Conservation (phyloP, 352 stramenopile genomes). For the Pythium brassicae region DNA sequence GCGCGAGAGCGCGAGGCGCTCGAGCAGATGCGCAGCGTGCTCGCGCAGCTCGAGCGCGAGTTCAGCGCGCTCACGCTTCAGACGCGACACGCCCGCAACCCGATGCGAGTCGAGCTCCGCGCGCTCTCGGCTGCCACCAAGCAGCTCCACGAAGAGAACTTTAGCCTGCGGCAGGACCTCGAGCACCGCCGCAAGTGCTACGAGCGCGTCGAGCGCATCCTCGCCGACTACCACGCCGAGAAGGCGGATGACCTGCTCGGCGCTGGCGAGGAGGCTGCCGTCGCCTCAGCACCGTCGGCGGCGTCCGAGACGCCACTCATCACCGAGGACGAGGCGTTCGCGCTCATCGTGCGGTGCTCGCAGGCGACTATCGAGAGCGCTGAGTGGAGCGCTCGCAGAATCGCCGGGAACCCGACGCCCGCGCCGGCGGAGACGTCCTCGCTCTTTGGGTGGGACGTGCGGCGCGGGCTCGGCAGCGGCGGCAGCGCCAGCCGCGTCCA, state of each 20-base stretch:
- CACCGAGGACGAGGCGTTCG: conserved; percentile 21
- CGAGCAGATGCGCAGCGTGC: conserved; percentile 22
- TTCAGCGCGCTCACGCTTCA: conserved; percentile 23
- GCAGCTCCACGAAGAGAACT: conserved; percentile 31
- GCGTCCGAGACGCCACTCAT: conserved; percentile 16
- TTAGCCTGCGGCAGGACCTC: conserved; percentile 32
- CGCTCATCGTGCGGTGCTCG: conserved; percentile 26
- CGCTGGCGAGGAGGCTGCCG: conserved; percentile 1
- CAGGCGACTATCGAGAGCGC: conserved; percentile 19
- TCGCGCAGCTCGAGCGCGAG: conserved; percentile 34
- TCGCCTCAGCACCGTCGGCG: neutral
- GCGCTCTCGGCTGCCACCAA: conserved; percentile 30
- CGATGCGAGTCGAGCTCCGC: conserved; percentile 23
- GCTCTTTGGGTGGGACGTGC: conserved; percentile 36
- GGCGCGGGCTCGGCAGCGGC: conserved; percentile 22
- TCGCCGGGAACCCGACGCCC: neutral
- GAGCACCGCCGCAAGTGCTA: conserved; percentile 28
- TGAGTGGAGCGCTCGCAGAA: conserved; percentile 7
- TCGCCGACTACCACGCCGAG: conserved; percentile 36
- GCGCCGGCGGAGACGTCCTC: conserved; percentile 12
- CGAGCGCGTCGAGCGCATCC: conserved; percentile 37
- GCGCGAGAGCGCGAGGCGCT: conserved; percentile 30
- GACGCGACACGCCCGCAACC: conserved; percentile 3
- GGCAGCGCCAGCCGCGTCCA: conserved; percentile 25
- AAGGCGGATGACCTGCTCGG: too few relatives aligned